Evolutionary conservation across 148 eudicot species (phyloP), one percentile per base, ranked within the genome.

Genomic region (Persicaria maculosa): DNA sequence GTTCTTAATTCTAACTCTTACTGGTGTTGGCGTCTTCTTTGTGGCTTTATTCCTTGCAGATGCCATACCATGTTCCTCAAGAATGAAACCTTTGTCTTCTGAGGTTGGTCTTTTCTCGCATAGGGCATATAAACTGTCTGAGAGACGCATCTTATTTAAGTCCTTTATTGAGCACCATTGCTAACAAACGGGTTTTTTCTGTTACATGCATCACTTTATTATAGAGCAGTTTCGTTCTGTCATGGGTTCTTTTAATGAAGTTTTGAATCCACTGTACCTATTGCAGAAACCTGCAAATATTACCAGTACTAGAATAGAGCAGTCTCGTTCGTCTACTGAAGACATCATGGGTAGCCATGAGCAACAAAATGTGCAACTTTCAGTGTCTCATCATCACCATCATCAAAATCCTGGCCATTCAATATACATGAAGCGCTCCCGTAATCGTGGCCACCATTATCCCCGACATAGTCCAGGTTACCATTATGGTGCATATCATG

Each of bases 371-470:
- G 50, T n/a, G 25, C 73, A 45, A 45, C 6, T 46, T 20, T n/a
- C 53, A 9, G 9, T 45, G 3, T 47, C 36, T 20, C 22, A 46
- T 47, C 73, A 70, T 0, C 73, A 45, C 16, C 73, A 46, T 12
- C 73, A 47, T 45, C 73, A 70, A 6, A 70, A 70, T 47, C 73
- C 25, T 45, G 31, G 73, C 52, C 73, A 50, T n/a, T 70, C 73
- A 44, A 47, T 20, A 45, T 44, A 44, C 40, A 5, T 16, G 6
- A 71, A 71, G 22, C 73, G 31, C 31, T 71, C 73, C 6, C 73
- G 54, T 47, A 17, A 71, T 14, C 73, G 54, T 47, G 73, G 73
- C 54, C 72, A 44, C 50, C 72, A 69, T 16, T 45, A 44, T 69
- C 73, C 73, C 40, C 54, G 54, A 7, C 36, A 71, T 12, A 19